phyloP scores from a whole-genome alignment of 2,329 filamentous ascomycete genomes.

The Ceratocystis variospora region DNA sequence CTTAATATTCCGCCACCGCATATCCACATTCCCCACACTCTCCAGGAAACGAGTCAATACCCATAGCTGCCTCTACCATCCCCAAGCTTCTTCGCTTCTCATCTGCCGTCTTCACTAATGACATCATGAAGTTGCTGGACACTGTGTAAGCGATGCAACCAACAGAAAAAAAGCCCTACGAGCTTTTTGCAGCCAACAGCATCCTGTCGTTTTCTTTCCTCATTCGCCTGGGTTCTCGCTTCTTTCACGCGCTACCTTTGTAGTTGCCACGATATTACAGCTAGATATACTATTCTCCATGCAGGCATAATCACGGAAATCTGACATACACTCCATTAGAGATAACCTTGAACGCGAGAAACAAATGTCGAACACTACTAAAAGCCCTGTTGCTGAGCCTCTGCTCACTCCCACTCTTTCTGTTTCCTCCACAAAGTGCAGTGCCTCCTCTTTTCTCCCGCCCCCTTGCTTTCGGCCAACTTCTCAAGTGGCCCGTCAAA shows the following conservation, averaged over 20 bases:
- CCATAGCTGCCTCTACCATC: not conserved
- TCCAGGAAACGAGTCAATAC: too few species aligned
- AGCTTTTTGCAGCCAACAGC: not conserved
- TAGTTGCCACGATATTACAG: not conserved
- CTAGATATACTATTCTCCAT: too few species aligned
- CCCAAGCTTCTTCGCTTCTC: not conserved
- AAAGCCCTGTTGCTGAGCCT: not conserved
- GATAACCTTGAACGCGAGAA: too few species aligned
- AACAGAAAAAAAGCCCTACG: not conserved
- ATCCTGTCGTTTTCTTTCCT: not conserved
- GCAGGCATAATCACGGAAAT: too few species aligned
- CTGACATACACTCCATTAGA: too few species aligned
- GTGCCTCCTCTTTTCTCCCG: not conserved
- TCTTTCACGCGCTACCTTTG: not conserved
- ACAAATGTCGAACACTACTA: too few species aligned
- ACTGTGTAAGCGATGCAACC: conserved; percentile 1
- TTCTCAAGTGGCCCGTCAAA: not conserved
- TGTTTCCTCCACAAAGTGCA: not conserved
- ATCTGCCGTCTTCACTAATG: not conserved
- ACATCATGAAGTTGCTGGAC: not conserved
- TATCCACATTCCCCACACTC: not conserved
- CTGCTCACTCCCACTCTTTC: not conserved
- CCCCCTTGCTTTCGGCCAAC: not conserved
- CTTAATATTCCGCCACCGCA: not conserved
- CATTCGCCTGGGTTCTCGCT: not conserved